Percentiles rank a stretch among this genome's conserved stretches.
Conservation (phyloP, 805 yeast genomes). For the Candida silvicultrix region DNA sequence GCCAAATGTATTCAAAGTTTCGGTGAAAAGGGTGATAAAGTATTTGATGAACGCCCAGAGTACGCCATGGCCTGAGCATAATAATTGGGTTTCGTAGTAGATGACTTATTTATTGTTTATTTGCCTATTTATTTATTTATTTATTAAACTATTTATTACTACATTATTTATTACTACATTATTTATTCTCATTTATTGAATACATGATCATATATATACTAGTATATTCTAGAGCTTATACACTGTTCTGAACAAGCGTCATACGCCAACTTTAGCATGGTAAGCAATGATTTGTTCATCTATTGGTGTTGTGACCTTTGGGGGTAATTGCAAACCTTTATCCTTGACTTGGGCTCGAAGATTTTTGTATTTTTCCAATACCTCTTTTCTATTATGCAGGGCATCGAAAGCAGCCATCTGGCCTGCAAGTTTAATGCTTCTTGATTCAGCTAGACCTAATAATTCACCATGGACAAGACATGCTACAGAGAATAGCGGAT, state of each 20-base stretch:
- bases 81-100: background rate
- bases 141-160: background rate
- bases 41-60: conserved; percentile 34
- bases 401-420: conserved; percentile 76
- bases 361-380: conserved; percentile 45
- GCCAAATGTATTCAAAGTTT: conserved; percentile 75
- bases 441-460: conserved; percentile 66
- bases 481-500: conserved; percentile 38
- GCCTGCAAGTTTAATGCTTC: conserved; percentile 67
- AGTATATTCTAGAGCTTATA: no score
- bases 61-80: conserved; percentile 16
- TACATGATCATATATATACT: background rate
- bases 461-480: conserved; percentile 59
- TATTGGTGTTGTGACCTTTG: background rate
- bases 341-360: conserved; percentile 8
- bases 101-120: background rate
- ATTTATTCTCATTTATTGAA: background rate
- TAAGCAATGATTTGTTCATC: background rate
- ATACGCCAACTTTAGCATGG: background rate
- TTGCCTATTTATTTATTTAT: background rate
- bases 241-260: background rate
- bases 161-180: no score
- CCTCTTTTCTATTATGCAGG: conserved; percentile 40
- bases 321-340: background rate
- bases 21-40: conserved; percentile 60